Conservation (phyloP, 2,329 filamentous ascomycete genomes). For the Drechslerella dactyloides region DNA sequence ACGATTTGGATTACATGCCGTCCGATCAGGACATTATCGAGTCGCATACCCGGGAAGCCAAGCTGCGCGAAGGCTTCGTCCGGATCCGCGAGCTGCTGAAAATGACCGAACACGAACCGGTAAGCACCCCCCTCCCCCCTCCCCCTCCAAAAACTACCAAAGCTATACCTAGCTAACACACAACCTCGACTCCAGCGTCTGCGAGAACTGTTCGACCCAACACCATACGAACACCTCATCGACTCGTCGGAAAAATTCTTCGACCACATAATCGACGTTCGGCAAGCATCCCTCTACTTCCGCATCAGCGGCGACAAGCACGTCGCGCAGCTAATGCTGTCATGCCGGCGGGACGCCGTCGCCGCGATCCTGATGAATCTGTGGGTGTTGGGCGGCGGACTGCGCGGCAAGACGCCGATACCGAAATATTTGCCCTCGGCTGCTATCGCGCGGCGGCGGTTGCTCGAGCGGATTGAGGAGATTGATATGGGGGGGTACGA, state of each 20-base stretch:
- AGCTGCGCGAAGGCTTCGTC: slow-evolving; percentile 68
- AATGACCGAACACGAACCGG: slow-evolving; percentile 66
- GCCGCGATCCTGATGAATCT: slow-evolving; percentile 66
- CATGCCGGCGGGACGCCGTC: slow-evolving; percentile 65
- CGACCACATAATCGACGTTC: slow-evolving; percentile 66
- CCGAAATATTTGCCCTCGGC: slow-evolving; percentile 66
- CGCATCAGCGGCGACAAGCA: slow-evolving; percentile 63
- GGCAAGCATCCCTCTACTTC: slow-evolving; percentile 67
- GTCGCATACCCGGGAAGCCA: slow-evolving; percentile 67
- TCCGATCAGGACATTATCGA: slow-evolving; percentile 62
- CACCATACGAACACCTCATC: slow-evolving; percentile 66
- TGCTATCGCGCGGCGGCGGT: slow-evolving; percentile 63
- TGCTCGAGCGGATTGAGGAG: slow-evolving; percentile 63
- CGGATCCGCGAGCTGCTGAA: slow-evolving; percentile 66
- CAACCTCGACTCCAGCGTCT: slow-evolving; percentile 58
- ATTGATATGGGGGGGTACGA: slow-evolving; percentile 59
- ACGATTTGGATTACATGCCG: slow-evolving; percentile 64
- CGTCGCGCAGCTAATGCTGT: slow-evolving; percentile 62
- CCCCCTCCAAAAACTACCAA: slow-evolving; percentile 4
- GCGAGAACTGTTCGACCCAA: slow-evolving; percentile 65
- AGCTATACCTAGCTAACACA: slow-evolving; percentile 10
- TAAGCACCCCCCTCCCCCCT: too few relatives aligned
- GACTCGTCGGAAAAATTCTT: slow-evolving; percentile 67
- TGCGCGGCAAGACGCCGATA: slow-evolving; percentile 60
- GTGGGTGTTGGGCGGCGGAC: slow-evolving; percentile 66